phyloP scores from a whole-genome alignment of 805 yeast genomes.

The Ogataea chonburiensis region DNA sequence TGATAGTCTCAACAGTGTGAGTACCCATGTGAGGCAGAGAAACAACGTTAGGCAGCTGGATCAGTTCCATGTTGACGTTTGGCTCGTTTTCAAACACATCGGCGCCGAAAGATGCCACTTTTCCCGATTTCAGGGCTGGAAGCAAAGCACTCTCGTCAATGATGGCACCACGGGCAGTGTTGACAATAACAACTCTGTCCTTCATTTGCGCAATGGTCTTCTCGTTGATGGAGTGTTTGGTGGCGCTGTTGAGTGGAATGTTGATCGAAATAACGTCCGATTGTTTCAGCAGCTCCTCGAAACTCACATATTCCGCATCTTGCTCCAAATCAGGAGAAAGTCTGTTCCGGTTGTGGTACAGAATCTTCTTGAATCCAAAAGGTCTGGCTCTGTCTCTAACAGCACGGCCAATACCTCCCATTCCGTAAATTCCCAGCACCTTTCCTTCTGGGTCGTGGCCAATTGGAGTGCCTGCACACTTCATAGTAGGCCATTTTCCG shows the following conservation, averaged over 20 bases:
- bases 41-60: conserved; percentile 63
- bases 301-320: conserved; percentile 67
- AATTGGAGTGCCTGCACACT: conserved; percentile 53
- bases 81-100: conserved; percentile 83
- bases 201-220: conserved; percentile 68
- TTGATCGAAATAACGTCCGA: conserved; percentile 74
- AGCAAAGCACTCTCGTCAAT: conserved; percentile 63
- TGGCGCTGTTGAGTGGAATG: conserved; percentile 71
- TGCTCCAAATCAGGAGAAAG: conserved; percentile 61
- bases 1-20: conserved; percentile 68
- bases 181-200: conserved; percentile 71
- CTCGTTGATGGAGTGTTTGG: conserved; percentile 66
- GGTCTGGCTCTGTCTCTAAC: conserved; percentile 69
- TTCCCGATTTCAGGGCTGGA: conserved; percentile 57
- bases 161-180: conserved; percentile 88
- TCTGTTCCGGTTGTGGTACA: conserved; percentile 69
- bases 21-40: conserved; percentile 92
- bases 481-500: conserved; percentile 59
- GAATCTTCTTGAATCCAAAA: conserved; percentile 69
- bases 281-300: conserved; percentile 61
- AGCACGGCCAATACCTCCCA: conserved; percentile 90
- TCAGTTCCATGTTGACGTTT: conserved; percentile 59
- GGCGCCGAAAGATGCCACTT: conserved; percentile 64
- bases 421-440: conserved; percentile 75
- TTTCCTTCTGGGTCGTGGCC: conserved; percentile 79